Base-by-base conservation (phyloP, 108 stramenopile species). In the Fragilaria crotonensis region DNA sequence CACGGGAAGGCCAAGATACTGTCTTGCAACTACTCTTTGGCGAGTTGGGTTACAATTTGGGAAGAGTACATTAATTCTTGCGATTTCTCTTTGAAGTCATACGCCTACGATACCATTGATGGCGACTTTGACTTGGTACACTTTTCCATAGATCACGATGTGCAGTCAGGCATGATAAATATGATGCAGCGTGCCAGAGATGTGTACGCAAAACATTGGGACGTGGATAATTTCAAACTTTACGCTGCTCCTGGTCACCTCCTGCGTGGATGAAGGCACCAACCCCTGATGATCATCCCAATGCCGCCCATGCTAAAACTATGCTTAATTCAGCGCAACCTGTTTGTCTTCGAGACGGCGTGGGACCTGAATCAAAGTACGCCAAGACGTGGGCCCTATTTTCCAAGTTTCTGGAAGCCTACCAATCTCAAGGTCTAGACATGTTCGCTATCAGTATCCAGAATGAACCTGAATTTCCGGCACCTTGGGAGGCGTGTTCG, bases 401-500 rank as follows among this genome's bases (percentile, higher is more conserved):
- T 62, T 72, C 74, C 68, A 90, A 92, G 60, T 95, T 91, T 59
- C 54, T 90, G 29, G 52, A 70, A 1, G 88, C 89, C 3, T 95
- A 76, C 79, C 70, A 64, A 78, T 73, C 4, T 2, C 18, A 23
- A 25, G 86, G 88, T 5, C 50, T 93, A 11, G 58, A 74, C 5
- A 57, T 96, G 22, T 87, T 60, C 63, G 90, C 73, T 25, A 71
- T 95, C 9, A 85, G 90, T 1, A 76, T 86, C 1, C 97, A 97
- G 64, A 97, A 97, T 55, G 97, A 97, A 67, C 95, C 97, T 5
- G 94, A 95, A 64, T 95, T 95, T 55, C 73, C 89, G 11, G 94
- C 93, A n/a, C 95, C 95, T 2, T 97, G 97, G 97, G 97, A 97
- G 33, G 97, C 97, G 1, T 97, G 97, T 67, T 60, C 77, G 30